Evolutionary conservation across 495 filamentous ascomycete genomes (phyloP), one percentile per base, ranked within the genome.

Genomic region (Darksidea phi): DNA sequence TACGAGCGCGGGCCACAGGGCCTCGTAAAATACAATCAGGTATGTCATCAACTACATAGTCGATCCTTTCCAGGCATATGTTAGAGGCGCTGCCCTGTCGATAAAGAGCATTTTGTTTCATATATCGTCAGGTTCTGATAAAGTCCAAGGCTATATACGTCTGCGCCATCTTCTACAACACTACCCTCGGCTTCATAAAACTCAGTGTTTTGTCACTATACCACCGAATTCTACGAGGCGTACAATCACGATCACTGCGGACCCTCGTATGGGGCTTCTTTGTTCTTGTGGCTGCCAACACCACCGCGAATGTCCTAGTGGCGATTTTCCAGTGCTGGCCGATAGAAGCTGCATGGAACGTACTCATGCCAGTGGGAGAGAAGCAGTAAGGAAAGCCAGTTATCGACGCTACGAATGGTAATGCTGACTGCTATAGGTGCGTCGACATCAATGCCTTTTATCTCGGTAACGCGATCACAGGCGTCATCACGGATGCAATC

Each of bases 101-200:
- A n/a, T n/a, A n/a, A n/a, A n/a, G n/a, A n/a, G n/a, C n/a, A n/a
- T n/a, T n/a, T n/a, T n/a, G n/a, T n/a, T n/a, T n/a, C n/a, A n/a
- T n/a, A n/a, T n/a, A n/a, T n/a, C n/a, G n/a, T n/a, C n/a, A n/a
- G n/a, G n/a, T n/a, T n/a, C n/a, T n/a, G n/a, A n/a, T n/a, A n/a
- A n/a, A n/a, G n/a, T n/a, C n/a, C n/a, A n/a, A 62, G 59, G 53
- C 53, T 18, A 26, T 62, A 13, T 56, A 36, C 25, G 43, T 62
- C 1, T 56, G 42, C 23, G 41, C 51, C 4, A 48, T 56, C 6
- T 56, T 62, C 37, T 62, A 62, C 51, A 62, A 62, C 25, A 57
- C 51, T 13, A 41, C 59, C 7, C 34, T 62, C 12, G 59, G 59
- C 20, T 42, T 62, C 41, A 55, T 62, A 17, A 62, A 62, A 50